These are phyloP conservation scores for Aegilops sharonensis DNA, from an alignment of 176 grass and related monocot genomes.

Conservation along the genomic window DNA sequence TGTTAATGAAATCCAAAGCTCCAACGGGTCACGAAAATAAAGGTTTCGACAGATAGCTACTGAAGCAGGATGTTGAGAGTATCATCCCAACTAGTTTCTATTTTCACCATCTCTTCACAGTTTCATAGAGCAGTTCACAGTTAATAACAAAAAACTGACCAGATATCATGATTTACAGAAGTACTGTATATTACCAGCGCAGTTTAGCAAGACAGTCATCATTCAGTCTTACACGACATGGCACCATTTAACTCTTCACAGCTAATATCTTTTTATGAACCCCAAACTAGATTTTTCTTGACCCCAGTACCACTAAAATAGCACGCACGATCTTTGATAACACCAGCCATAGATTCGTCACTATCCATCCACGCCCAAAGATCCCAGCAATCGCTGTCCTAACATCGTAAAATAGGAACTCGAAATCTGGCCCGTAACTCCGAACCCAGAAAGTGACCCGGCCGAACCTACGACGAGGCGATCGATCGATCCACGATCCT, in stretches of 20 bases:
- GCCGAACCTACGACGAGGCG: background rate
- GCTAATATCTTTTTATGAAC: too few species aligned
- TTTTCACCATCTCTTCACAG: background rate
- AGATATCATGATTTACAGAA: background rate
- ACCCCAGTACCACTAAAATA: background rate
- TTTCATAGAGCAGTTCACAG: background rate
- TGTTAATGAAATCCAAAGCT: background rate
- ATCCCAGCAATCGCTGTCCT: background rate
- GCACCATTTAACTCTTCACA: background rate
- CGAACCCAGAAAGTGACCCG: background rate
- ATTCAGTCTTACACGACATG: background rate
- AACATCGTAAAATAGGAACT: background rate
- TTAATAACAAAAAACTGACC: background rate
- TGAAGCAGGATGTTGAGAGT: background rate
- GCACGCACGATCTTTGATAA: background rate
- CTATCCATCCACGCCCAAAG: background rate
- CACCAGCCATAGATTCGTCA: background rate
- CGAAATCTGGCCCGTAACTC: background rate
- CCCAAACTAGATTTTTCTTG: background rate
- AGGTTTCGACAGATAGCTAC: background rate
- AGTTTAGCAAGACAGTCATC: background rate
- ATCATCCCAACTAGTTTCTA: background rate
- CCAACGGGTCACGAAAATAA: background rate
- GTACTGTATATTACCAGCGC: background rate
- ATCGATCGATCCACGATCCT: slow-evolving; percentile 17